Evolutionary conservation across 2,329 filamentous ascomycete genomes (phyloP).

Genomic region (Penicillium aurantiogriseum): DNA sequence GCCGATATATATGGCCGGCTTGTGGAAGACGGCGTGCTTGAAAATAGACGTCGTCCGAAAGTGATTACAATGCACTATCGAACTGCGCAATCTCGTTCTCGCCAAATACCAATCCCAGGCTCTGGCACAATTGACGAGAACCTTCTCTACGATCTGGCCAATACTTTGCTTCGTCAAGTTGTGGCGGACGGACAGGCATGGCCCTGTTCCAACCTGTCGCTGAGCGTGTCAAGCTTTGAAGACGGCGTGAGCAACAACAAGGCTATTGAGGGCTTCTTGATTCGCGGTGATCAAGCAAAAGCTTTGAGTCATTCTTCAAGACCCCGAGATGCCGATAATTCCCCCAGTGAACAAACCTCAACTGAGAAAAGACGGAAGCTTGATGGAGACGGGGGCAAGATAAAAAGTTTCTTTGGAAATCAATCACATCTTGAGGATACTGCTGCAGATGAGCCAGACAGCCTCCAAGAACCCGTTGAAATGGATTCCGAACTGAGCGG

Average conservation of each 20-base stretch:
- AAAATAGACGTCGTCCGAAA: constrained; percentile 81
- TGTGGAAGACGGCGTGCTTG: constrained; percentile 84
- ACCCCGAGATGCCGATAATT: constrained; percentile 15
- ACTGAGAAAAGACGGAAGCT: constrained; percentile 47
- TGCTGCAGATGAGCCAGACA: neutral
- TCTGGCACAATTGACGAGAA: constrained; percentile 72
- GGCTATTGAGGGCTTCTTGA: constrained; percentile 82
- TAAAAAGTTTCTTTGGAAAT: constrained; percentile 59
- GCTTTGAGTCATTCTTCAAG: constrained; percentile 35
- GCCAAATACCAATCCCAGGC: constrained; percentile 71
- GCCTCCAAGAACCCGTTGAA: neutral
- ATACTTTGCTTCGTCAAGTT: constrained; percentile 73
- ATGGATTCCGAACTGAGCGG: neutral
- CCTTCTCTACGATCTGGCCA: constrained; percentile 71
- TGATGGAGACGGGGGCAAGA: constrained; percentile 53
- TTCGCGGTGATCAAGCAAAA: constrained; percentile 62
- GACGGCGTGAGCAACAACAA: constrained; percentile 80
- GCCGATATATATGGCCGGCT: constrained; percentile 88
- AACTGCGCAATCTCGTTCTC: constrained; percentile 69
- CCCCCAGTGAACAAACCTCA: constrained; percentile 16
- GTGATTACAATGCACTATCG: constrained; percentile 83
- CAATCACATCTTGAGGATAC: constrained; percentile 15
- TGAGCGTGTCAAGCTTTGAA: constrained; percentile 90
- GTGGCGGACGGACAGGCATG: constrained; percentile 75
- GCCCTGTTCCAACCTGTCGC: constrained; percentile 87